Evolutionary conservation across 108 stramenopile genomes (phyloP), one percentile per base, ranked within the genome.

Genomic region (Pseudonitzschia multiseries): DNA sequence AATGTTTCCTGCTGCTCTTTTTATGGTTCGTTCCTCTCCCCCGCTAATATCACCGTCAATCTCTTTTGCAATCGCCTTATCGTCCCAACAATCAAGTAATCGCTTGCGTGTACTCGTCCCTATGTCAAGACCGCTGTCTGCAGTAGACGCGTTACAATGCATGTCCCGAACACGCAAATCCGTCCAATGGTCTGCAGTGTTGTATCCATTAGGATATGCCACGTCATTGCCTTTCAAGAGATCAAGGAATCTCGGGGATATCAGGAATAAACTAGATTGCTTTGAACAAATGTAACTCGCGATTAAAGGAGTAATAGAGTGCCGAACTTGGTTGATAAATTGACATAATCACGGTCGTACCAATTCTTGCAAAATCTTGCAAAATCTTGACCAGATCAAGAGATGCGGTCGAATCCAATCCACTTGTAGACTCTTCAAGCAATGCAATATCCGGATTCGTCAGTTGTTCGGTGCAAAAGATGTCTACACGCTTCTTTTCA

Each of bases 401-500:
- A 14, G 91, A 90, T 41, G 69, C 73, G 8, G 87, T 88, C 8
- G 83, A 81, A 56, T 96, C 94, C 4, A 93, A 67, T n/a, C 93
- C 93, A 54, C 77, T 80, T 1, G 94, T 93, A 0, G 94, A 92
- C 67, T 96, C 94, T 74, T 96, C 94, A 41, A 96, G 66, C 22
- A 96, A 28, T 6, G 93, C 48, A 24, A 89, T 73, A 13, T 63
- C 53, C 18, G 93, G 93, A 64, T 92, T 78, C 2, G 91, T 92
- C 15, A 94, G 67, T 18, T 90, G 67, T 42, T 90, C 90, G 33
- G 82, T 86, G 27, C 88, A 89, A 68, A n/a, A n/a, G n/a, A 96
- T 88, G 69, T 90, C 90, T 31, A 90, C 84, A 21, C 94, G 84
- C 73, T 93, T 93, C 81, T 77, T 85, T 73, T 96, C 92, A 29